phyloP scores from a whole-genome alignment of 139 green algal genomes.

The Trebouxia sp. region DNA sequence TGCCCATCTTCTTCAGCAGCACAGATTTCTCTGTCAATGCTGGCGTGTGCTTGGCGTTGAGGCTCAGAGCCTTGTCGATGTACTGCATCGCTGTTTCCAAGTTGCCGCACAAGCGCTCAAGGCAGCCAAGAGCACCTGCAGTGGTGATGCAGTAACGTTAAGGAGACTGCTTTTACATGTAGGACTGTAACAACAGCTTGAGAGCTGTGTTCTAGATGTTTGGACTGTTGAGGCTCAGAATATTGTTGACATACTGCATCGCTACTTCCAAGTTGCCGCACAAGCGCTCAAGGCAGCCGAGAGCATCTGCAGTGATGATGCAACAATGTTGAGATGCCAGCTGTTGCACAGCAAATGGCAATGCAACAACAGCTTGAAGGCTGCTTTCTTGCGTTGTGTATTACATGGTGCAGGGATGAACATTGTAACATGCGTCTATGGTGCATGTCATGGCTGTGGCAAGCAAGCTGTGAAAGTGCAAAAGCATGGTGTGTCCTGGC shows the following conservation, averaged over 20 bases:
- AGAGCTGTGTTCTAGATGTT: not conserved
- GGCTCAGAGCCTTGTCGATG: slow-evolving; percentile 43
- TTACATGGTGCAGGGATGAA: too few relatives aligned
- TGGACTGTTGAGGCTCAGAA: not conserved
- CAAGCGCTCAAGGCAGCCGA: too few relatives aligned
- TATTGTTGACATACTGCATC: not conserved
- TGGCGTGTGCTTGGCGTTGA: slow-evolving; percentile 31
- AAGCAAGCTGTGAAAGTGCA: too few relatives aligned
- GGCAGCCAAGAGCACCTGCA: slow-evolving; percentile 14
- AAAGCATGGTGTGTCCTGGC: too few relatives aligned
- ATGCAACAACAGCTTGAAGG: too few relatives aligned
- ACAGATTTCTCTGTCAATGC: not conserved
- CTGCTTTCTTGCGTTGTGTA: too few relatives aligned
- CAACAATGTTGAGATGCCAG: not conserved
- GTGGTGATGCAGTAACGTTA: not conserved
- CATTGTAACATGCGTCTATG: too few relatives aligned
- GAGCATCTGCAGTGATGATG: not conserved
- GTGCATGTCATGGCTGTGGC: too few relatives aligned
- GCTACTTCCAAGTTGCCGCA: too few relatives aligned
- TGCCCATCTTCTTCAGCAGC: not conserved
- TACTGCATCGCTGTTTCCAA: slow-evolving; percentile 28
- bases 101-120: slow-evolving; percentile 39
- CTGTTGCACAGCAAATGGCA: not conserved
- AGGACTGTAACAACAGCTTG: not conserved
- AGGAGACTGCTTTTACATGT: not conserved